A percentile compares a stretch with the other conserved stretches of the same genome.
These are phyloP conservation scores for Chrysosporium keratinophilum DNA, from an alignment of 2,329 filamentous ascomycete species.

Conservation along the genomic window DNA sequence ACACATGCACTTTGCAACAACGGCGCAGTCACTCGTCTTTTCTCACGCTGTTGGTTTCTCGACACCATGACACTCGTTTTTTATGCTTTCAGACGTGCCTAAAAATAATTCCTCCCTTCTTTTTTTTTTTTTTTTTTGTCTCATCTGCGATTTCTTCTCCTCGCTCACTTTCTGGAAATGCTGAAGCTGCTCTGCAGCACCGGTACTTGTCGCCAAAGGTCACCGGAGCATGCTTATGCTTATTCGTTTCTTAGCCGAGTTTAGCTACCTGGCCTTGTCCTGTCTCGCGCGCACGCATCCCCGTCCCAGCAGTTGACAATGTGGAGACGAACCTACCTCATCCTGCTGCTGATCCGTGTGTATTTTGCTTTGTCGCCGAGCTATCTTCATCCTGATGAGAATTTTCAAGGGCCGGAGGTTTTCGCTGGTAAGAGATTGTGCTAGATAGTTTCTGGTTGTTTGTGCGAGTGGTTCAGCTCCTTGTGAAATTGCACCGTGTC, in stretches of 20 bases:
- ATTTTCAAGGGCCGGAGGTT: conserved; percentile 96
- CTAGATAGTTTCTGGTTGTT: background rate
- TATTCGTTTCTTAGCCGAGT: too few relatives aligned
- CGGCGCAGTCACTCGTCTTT: too few relatives aligned
- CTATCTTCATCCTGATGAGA: conserved; percentile 96
- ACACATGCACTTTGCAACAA: too few relatives aligned
- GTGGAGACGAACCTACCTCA: conserved; percentile 84
- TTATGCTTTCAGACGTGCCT: background rate
- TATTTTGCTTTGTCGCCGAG: conserved; percentile 92
- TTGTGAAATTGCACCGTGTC: too few relatives aligned
- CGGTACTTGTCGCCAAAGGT: conserved; percentile 9
- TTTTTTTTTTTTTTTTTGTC: background rate
- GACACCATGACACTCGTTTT: background rate
- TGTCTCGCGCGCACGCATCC: background rate
- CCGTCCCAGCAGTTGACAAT: conserved; percentile 39
- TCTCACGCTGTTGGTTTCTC: too few relatives aligned
- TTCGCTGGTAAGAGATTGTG: conserved; percentile 63
- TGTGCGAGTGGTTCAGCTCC: background rate
- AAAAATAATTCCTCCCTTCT: background rate
- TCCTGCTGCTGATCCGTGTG: conserved; percentile 74
- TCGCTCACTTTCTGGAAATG: background rate
- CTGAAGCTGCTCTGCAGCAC: conserved; percentile 10
- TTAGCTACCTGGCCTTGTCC: conserved; percentile 5
- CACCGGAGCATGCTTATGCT: conserved; percentile 8
- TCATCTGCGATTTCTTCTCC: background rate